Evolutionary conservation across 129 eudicot genomes (phyloP).

Genomic region (Ambrosia artemisiifolia): DNA sequence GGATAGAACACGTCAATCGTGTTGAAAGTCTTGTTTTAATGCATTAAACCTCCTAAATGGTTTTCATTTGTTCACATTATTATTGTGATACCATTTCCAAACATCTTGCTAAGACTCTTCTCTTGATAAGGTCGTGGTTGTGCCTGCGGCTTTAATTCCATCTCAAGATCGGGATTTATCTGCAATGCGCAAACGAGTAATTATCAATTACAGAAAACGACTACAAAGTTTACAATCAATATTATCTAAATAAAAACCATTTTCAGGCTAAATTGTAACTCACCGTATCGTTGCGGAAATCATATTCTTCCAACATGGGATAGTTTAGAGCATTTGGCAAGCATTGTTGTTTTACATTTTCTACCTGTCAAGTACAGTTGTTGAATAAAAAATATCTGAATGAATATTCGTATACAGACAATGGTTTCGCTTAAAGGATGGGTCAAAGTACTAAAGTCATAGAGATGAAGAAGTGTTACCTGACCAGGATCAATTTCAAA

Average conservation of each 20-base stretch:
- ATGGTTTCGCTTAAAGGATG: background rate
- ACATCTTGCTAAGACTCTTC: conserved; percentile 95
- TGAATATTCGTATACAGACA: background rate
- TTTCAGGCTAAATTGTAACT: conserved; percentile 21
- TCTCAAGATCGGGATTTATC: conserved; percentile 95
- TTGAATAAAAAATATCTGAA: background rate
- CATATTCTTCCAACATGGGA: conserved; percentile 97
- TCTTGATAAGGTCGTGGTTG: conserved; percentile 94
- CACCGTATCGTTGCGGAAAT: conserved; percentile 84
- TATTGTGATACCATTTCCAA: conserved; percentile 68
- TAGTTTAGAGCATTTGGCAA: conserved; percentile 88
- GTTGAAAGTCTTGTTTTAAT: background rate
- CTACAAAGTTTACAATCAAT: background rate
- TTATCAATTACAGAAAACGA: background rate
- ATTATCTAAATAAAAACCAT: background rate
- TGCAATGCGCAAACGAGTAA: conserved; percentile 22
- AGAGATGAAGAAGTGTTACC: conserved; percentile 27
- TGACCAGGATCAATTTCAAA: conserved; percentile 89
- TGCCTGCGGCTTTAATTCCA: conserved; percentile 90
- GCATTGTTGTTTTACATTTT: conserved; percentile 92
- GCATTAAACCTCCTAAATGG: too few species aligned
- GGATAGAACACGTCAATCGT: background rate
- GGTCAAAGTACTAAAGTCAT: background rate
- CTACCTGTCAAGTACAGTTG: conserved; percentile 54
- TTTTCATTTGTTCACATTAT: background rate